phyloP scores from a whole-genome alignment of 1,284 basidiomycete species.

The Schizophyllum commune region DNA sequence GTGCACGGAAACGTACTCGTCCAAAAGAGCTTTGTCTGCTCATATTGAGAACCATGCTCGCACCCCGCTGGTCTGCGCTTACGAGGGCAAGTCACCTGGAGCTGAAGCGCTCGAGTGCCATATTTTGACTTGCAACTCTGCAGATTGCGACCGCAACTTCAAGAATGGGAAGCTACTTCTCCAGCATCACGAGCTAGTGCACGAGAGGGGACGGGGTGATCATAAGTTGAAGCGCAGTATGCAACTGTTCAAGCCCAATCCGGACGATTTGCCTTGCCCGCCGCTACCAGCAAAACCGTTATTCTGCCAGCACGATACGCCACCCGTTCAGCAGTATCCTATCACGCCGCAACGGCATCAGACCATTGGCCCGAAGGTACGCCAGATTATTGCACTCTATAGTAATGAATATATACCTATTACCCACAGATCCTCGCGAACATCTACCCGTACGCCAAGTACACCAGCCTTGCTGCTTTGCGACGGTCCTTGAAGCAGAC shows the following conservation, averaged over 20 bases:
- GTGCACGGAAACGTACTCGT: conserved; percentile 31
- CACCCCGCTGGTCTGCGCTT: conserved; percentile 36
- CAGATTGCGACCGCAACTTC: conserved; percentile 30
- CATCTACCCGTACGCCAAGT: background rate
- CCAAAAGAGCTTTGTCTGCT: conserved; percentile 21
- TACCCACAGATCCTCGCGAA: background rate
- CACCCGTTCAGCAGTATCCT: background rate
- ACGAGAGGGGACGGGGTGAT: background rate
- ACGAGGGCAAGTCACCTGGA: conserved; percentile 30
- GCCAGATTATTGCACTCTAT: too few relatives aligned
- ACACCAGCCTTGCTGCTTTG: background rate
- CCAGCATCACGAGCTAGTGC: background rate
- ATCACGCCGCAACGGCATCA: background rate
- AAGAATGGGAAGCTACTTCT: background rate
- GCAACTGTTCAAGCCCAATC: background rate
- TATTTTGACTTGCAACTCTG: background rate
- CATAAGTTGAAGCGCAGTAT: background rate
- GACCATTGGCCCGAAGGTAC: background rate
- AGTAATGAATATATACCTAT: background rate
- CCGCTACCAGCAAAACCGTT: background rate
- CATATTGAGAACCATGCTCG: conserved; percentile 41
- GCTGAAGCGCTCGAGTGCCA: background rate
- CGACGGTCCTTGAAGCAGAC: background rate
- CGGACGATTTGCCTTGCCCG: background rate
- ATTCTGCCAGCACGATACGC: background rate